Conservation (phyloP, 805 yeast genomes). For the Metschnikowia koreensis region DNA sequence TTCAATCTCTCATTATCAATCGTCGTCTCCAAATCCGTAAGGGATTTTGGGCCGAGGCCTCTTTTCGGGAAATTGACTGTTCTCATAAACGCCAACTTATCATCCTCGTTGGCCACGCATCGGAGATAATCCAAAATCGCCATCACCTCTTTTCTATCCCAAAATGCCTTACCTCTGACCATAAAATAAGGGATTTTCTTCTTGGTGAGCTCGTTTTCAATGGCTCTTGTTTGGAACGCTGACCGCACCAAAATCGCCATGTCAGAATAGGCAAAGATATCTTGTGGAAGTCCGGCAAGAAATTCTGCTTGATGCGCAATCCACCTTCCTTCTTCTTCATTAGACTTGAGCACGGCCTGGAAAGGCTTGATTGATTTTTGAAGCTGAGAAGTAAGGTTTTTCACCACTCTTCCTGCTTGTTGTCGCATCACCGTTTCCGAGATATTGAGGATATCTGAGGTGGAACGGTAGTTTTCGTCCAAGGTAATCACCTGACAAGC, state of each 20-base stretch:
- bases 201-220: slow-evolving; percentile 63
- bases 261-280: slow-evolving; percentile 51
- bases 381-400: slow-evolving; percentile 48
- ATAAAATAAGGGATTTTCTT: slow-evolving; percentile 62
- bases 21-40: slow-evolving; percentile 24
- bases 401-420: slow-evolving; percentile 47
- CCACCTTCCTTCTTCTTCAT: slow-evolving; percentile 55
- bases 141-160: slow-evolving; percentile 72
- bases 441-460: slow-evolving; percentile 58
- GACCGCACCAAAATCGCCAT: slow-evolving; percentile 72
- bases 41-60: slow-evolving; percentile 63
- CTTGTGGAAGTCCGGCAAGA: slow-evolving; percentile 43
- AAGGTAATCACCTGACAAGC: slow-evolving; percentile 42
- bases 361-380: slow-evolving; percentile 46
- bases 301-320: slow-evolving; percentile 55
- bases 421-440: slow-evolving; percentile 67
- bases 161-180: slow-evolving; percentile 72
- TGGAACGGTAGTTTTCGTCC: slow-evolving; percentile 77
- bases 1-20: slow-evolving; percentile 22
- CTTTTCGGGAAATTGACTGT: slow-evolving; percentile 59
- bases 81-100: slow-evolving; percentile 57
- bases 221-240: slow-evolving; percentile 53
- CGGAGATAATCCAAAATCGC: slow-evolving; percentile 63
- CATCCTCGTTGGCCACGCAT: slow-evolving; percentile 56
- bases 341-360: slow-evolving; percentile 37